phyloP scores from a whole-genome alignment of 1,284 basidiomycete genomes.

The Malassezia sp. region DNA sequence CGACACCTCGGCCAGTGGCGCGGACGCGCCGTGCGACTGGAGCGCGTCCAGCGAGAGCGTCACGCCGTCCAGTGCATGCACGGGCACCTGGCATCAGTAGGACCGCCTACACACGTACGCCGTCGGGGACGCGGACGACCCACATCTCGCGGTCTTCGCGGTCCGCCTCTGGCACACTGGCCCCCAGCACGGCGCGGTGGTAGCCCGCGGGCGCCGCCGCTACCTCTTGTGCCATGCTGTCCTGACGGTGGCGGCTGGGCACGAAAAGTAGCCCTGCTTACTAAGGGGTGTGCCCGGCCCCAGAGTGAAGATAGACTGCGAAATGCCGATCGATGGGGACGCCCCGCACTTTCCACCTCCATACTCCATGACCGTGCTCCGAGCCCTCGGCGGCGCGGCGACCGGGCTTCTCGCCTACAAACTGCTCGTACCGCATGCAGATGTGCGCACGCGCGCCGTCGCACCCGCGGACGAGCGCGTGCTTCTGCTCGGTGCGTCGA shows the following conservation, averaged over 20 bases:
- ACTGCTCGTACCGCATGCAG: too few relatives aligned
- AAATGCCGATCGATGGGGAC: too few relatives aligned
- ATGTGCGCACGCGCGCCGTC: slow-evolving; percentile 31
- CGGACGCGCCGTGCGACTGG: slow-evolving; percentile 1
- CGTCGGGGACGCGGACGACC: slow-evolving; percentile 16
- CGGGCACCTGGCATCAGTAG: too few relatives aligned
- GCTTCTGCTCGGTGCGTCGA: slow-evolving; percentile 64
- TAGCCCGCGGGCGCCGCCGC: slow-evolving; percentile 9
- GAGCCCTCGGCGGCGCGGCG: background rate
- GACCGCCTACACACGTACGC: too few relatives aligned
- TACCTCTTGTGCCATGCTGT: background rate
- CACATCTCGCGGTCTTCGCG: slow-evolving; percentile 6
- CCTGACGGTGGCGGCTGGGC: too few relatives aligned
- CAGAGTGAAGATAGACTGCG: too few relatives aligned
- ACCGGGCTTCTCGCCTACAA: background rate
- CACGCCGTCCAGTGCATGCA: slow-evolving; percentile 20
- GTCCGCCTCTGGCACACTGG: background rate
- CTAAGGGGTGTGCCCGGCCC: too few relatives aligned
- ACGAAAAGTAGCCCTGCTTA: too few relatives aligned
- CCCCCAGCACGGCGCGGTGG: background rate
- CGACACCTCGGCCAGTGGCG: slow-evolving; percentile 9
- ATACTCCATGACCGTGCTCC: too few relatives aligned
- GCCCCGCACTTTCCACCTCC: too few relatives aligned
- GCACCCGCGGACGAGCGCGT: slow-evolving; percentile 56
- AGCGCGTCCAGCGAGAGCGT: slow-evolving; percentile 10